Evolutionary conservation across 2,329 filamentous ascomycete species (phyloP).

Genomic region (Alternaria atra): DNA sequence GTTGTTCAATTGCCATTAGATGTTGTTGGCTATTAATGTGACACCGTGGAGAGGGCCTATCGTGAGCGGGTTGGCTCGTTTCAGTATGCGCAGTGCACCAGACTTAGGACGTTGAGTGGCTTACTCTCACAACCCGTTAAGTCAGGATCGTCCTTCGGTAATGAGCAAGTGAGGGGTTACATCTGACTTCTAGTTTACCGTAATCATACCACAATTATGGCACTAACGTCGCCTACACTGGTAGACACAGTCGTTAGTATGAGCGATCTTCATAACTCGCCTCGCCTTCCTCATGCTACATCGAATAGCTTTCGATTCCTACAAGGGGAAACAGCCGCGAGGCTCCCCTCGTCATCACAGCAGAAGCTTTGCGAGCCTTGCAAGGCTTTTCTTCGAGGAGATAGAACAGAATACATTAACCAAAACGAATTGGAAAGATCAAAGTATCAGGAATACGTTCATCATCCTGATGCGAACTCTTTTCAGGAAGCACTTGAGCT

Average conservation of each 20-base stretch:
- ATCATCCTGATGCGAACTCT: neutral
- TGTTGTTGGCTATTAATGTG: too few species aligned
- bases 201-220: too few species aligned
- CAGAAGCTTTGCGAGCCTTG: neutral
- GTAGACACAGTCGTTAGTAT: neutral
- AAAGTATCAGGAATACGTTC: neutral
- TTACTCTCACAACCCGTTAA: too few species aligned
- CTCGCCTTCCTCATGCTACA: neutral
- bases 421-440: neutral
- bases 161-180: neutral
- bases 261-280: too few species aligned
- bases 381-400: neutral
- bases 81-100: too few species aligned
- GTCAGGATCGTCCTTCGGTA: neutral
- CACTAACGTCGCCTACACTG: neutral
- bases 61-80: too few species aligned
- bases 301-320: neutral
- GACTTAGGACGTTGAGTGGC: too few species aligned
- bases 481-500: neutral
- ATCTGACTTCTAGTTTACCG: too few species aligned
- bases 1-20: too few species aligned
- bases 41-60: too few species aligned
- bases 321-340: neutral
- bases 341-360: neutral
- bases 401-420: neutral